These are phyloP conservation scores for Starmerella bombi DNA, from an alignment of 805 yeast genomes.

Conservation along the genomic window DNA sequence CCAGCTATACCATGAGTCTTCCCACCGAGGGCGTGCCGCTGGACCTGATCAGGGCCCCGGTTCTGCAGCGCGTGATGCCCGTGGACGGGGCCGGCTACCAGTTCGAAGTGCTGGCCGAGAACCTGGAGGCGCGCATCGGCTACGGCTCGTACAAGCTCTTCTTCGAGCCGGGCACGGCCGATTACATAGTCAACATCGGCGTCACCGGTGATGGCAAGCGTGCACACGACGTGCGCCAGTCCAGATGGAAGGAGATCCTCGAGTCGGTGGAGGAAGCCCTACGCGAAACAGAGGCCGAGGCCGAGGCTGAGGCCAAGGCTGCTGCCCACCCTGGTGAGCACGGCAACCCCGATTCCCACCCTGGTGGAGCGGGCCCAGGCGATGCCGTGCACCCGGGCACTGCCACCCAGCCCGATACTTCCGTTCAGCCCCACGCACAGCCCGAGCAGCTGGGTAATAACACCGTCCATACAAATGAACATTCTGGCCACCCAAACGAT, in stretches of 20 bases:
- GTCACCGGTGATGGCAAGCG: slow-evolving; percentile 3
- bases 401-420: too few relatives aligned
- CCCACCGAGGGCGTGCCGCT: slow-evolving; percentile 94
- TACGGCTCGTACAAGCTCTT: slow-evolving; percentile 65
- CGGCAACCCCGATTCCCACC: too few relatives aligned
- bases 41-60: slow-evolving; percentile 64
- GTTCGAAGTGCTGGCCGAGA: slow-evolving; percentile 50
- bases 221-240: slow-evolving; percentile 8
- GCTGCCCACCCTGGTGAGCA: too few relatives aligned
- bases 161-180: slow-evolving; percentile 67
- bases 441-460: too few relatives aligned
- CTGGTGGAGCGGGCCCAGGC: too few relatives aligned
- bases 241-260: slow-evolving; percentile 16
- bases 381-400: too few relatives aligned
- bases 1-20: slow-evolving; percentile 84
- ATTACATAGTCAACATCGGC: slow-evolving; percentile 38
- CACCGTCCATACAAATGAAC: too few relatives aligned
- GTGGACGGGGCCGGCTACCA: slow-evolving; percentile 22
- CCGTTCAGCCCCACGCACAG: too few relatives aligned
- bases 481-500: too few relatives aligned
- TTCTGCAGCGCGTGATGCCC: slow-evolving; percentile 39
- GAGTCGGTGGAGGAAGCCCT: slow-evolving; percentile 14
- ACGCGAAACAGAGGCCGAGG: slow-evolving; percentile 15
- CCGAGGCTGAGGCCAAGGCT: slow-evolving; percentile 17
- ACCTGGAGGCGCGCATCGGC: slow-evolving; percentile 64